Evolutionary conservation across 257 asterid genomes (phyloP), one percentile per base, ranked within the genome.

Genomic region (Solanum neorickii): DNA sequence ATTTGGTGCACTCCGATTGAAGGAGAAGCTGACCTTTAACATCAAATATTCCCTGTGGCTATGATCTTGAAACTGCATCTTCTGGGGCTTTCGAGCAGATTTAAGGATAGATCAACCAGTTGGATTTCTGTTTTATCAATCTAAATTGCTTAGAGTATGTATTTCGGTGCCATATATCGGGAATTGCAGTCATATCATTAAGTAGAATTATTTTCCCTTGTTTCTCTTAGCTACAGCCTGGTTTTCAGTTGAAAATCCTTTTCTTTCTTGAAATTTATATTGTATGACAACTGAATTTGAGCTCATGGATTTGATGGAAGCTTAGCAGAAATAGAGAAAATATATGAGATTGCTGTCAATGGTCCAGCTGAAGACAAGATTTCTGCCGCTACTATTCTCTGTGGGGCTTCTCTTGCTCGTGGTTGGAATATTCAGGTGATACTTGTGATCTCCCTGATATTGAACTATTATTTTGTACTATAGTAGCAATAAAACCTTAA

Each of bases 371-470:
- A 94, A 9, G 99, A 97, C 92, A 96, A 96, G 93, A 92, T 97
- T 83, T 95, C 96, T 88, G 99, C 99, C 42, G 99, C 98, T 89
- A 93, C 95, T 82, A 85, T 96, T 89, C 91, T 97, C 66, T 95
- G 99, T 76, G 99, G 99, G 88, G 94, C 99, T 90, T 96, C 99
- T 90, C 94, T 97, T 88, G 84, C 87, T 87, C 99, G 99, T 91
- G 99, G 99, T 72, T 97, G 99, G 99, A 97, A 93, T 92, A 88
- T 97, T 89, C 99, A 97, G 99, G 99, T 96, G 91, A 52, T 6
- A 37, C 39, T 37, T 37, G 7, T 37, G 39, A 37, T 37, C 39
- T 37, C 39, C 39, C 39, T 37, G 39, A 37, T 60, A 69, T 86
- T 33, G 27, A 86, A 47, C 68, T 49, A 29, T 20, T 80, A 47